Base-by-base conservation (phyloP, 331 rosid genomes). In the Malus hybrid region DNA sequence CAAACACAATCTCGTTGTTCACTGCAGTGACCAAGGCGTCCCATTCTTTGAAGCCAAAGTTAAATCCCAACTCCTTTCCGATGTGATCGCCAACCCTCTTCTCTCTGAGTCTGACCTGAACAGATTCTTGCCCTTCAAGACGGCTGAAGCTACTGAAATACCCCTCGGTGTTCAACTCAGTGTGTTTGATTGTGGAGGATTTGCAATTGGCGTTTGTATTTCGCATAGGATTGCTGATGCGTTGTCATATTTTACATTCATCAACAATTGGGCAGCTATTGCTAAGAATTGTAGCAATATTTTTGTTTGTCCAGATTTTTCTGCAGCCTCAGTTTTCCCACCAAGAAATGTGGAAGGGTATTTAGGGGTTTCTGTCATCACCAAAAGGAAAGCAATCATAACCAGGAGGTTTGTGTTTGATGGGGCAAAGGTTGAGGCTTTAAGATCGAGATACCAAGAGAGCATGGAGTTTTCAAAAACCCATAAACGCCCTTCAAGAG, bases 181-280 rank as follows among this genome's bases (percentile, higher is more conserved):
- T 31, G 65, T 76, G 71, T 83, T 83, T 69, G 44, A n/a, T 4
- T 83, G 84, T 50, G 83, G 84, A 20, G 84, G 80, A 52, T 14
- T 80, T 33, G 74, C 64, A 16, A 10, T 75, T 32, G 80, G 80
- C 8, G 27, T 76, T 18, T 62, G 65, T 60, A 5, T 65, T 6
- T 80, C 84, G 19, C 80, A 80, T 14, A 65, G 77, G 32, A 31
- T 80, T 15, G 76, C 39, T 10, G 84, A 80, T 24, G 77, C 27
- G 44, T 24, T 55, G 28, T 75, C 84, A 28, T 64, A 6, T 31
- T 70, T 54, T 61, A 75, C 61, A 2, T 77, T 76, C 16, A 27
- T 75, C 4, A 70, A 75, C 4, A n/a, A 28, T 6, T 80, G 84
- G 84, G 77, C 77, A 13, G 39, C 69, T 7, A 8, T 50, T 32